Percentiles rank a stretch among this genome's conserved stretches.
phyloP scores from a whole-genome alignment of 805 yeast species.

The Wickerhamiella brachini region DNA sequence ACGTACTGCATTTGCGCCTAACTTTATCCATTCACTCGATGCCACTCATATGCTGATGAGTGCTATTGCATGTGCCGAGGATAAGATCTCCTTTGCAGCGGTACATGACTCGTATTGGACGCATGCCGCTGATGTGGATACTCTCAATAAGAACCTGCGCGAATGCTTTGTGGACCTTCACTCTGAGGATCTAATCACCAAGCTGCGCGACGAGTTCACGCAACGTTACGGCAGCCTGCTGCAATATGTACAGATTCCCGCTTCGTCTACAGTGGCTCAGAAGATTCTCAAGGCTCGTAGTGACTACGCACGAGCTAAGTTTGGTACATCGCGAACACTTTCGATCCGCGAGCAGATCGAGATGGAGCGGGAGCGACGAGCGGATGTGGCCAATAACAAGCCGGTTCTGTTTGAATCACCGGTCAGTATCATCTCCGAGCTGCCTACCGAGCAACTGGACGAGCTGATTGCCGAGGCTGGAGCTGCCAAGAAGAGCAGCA shows the following conservation, averaged over 20 bases:
- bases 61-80: constrained; percentile 59
- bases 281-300: constrained; percentile 38
- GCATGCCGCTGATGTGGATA: constrained; percentile 71
- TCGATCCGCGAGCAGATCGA: constrained; percentile 61
- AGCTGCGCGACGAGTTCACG: constrained; percentile 65
- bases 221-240: constrained; percentile 62
- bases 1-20: constrained; percentile 88
- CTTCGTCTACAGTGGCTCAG: constrained; percentile 36
- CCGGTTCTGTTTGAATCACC: constrained; percentile 37
- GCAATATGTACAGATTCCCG: constrained; percentile 43
- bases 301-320: constrained; percentile 29
- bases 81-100: constrained; percentile 66
- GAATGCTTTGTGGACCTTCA: constrained; percentile 71
- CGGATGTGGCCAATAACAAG: constrained; percentile 37
- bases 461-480: constrained; percentile 22
- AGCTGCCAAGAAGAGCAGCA: constrained; percentile 7
- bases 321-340: constrained; percentile 19
- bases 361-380: constrained; percentile 50
- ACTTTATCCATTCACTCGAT: constrained; percentile 86
- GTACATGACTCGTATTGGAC: constrained; percentile 99
- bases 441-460: constrained; percentile 18
- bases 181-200: constrained; percentile 53
- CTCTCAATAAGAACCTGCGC: constrained; percentile 57
- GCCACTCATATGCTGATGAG: constrained; percentile 94
- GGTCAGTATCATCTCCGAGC: constrained; percentile 34